phyloP scores from a whole-genome alignment of 345 rosid genomes.

The Adansonia digitata region DNA sequence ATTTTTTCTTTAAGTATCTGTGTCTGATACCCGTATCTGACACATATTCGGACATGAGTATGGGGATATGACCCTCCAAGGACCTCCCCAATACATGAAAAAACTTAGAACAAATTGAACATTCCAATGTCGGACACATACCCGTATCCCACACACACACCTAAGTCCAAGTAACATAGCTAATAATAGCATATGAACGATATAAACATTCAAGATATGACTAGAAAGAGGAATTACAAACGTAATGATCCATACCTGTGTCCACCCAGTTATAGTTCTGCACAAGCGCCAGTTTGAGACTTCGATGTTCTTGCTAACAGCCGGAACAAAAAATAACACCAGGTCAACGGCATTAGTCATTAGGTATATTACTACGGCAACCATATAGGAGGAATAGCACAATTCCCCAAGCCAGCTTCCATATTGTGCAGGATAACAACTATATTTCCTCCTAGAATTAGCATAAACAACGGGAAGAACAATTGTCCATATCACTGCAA shows the following conservation, averaged over 20 bases:
- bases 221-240: background rate
- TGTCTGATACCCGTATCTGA: too few relatives aligned
- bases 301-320: conserved; percentile 71
- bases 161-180: too few relatives aligned
- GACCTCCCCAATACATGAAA: too few relatives aligned
- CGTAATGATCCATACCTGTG: conserved; percentile 48
- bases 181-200: background rate
- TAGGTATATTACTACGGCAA: conserved; percentile 67
- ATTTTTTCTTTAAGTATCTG: too few relatives aligned
- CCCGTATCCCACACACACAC: too few relatives aligned
- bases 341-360: conserved; percentile 65
- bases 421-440: conserved; percentile 56
- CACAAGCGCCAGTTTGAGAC: conserved; percentile 63
- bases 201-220: background rate
- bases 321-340: conserved; percentile 84
- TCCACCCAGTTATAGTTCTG: conserved; percentile 67
- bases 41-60: too few relatives aligned
- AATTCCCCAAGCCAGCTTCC: conserved; percentile 77
- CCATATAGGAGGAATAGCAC: conserved; percentile 84
- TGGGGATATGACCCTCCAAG: too few relatives aligned
- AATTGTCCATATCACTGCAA: conserved; percentile 74
- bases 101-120: too few relatives aligned
- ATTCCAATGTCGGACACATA: too few relatives aligned
- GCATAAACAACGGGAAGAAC: conserved; percentile 73
- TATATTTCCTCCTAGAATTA: conserved; percentile 70